A percentile compares a stretch with the other conserved stretches of the same genome.
phyloP scores from a whole-genome alignment of 805 yeast species.

The Saccharomycopsis schoenii region DNA sequence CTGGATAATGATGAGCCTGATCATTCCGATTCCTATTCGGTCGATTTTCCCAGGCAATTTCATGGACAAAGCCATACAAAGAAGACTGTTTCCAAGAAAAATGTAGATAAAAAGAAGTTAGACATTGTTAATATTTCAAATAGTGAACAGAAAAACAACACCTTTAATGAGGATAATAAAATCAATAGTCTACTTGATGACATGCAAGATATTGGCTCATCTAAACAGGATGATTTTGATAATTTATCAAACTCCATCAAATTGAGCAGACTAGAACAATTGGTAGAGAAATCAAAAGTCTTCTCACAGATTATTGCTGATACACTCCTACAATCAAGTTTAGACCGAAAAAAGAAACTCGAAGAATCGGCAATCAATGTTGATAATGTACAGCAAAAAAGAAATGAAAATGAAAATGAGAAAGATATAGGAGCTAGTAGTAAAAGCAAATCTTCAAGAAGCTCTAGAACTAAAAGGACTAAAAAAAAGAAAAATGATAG shows the following conservation, averaged over 20 bases:
- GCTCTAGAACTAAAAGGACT: constrained; percentile 8
- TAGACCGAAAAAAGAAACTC: constrained; percentile 25
- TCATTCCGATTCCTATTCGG: neutral
- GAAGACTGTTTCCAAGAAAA: neutral
- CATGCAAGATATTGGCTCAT: neutral
- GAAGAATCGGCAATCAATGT: constrained; percentile 21
- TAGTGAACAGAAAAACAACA: neutral
- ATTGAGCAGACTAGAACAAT: constrained; percentile 53
- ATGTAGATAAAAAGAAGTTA: neutral
- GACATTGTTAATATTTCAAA: neutral
- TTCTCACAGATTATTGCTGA: constrained; percentile 83
- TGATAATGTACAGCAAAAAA: constrained; percentile 10
- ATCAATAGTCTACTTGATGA: neutral
- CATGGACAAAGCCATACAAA: neutral
- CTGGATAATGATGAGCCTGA: neutral
- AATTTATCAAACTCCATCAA: constrained; percentile 42
- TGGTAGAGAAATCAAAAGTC: constrained; percentile 81
- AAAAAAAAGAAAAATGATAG: constrained; percentile 10
- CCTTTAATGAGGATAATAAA: neutral
- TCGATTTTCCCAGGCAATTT: neutral
- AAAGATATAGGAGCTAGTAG: constrained; percentile 17
- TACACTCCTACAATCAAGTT: constrained; percentile 48
- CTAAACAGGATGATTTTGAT: constrained; percentile 16
- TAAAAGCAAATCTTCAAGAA: constrained; percentile 6
- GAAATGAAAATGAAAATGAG: constrained; percentile 20